Evolutionary conservation across 2,329 filamentous ascomycete species (phyloP).

Genomic region (Colletotrichum liaoningense): DNA sequence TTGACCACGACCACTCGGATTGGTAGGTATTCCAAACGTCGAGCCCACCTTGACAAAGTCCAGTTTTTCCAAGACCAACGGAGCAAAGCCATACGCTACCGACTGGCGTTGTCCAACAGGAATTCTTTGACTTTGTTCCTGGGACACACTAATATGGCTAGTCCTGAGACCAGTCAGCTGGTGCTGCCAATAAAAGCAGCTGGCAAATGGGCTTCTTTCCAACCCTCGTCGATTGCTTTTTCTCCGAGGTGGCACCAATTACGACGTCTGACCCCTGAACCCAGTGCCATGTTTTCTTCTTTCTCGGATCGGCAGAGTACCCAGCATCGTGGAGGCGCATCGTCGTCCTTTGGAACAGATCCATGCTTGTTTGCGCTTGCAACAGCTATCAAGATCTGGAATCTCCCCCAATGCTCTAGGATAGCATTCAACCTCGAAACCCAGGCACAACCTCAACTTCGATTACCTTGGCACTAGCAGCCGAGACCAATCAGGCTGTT

Average conservation of each 20-base stretch:
- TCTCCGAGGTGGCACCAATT: conserved; percentile 16
- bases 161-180: conserved; percentile 13
- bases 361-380: conserved; percentile 14
- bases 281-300: conserved; percentile 8
- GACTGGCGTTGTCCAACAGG: conserved; percentile 6
- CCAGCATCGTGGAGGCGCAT: conserved; percentile 7
- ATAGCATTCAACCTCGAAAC: neutral
- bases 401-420: neutral
- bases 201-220: conserved; percentile 34
- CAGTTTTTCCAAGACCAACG: neutral
- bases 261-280: conserved; percentile 14
- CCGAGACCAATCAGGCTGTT: no score
- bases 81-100: conserved; percentile 8
- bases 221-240: conserved; percentile 26
- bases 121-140: conserved; percentile 27
- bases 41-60: neutral
- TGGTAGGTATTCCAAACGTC: neutral
- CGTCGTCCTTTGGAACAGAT: conserved; percentile 12
- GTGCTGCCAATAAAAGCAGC: conserved; percentile 31
- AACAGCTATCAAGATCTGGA: neutral
- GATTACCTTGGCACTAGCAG: neutral
- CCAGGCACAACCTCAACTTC: neutral
- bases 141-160: conserved; percentile 14
- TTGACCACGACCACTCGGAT: neutral
- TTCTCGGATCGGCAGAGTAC: neutral